Evolutionary conservation across 306 rosid genomes (phyloP).

Genomic region (Castanea mollissima): DNA sequence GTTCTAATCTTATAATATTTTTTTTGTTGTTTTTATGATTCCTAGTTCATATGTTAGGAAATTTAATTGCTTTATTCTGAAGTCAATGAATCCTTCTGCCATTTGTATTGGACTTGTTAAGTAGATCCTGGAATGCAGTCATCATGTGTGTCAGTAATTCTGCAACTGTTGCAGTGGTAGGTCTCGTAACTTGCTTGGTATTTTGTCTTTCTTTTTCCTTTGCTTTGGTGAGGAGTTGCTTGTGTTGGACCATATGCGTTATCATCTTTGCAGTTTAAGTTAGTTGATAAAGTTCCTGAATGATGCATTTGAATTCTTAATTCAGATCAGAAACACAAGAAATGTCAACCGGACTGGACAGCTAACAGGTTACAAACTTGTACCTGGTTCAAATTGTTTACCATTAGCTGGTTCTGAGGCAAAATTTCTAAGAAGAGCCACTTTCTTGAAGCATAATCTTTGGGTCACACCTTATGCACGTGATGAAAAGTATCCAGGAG

Average conservation of each 20-base stretch:
- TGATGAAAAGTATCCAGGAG: slow-evolving; percentile 72
- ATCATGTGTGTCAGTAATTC: neutral
- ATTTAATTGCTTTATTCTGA: neutral
- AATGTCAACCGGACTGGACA: slow-evolving; percentile 74
- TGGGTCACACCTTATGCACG: slow-evolving; percentile 72
- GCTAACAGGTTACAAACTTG: slow-evolving; percentile 73
- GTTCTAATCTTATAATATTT: neutral
- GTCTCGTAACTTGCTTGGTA: slow-evolving; percentile 14
- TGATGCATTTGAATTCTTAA: slow-evolving; percentile 4
- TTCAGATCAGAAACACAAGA: slow-evolving; percentile 77
- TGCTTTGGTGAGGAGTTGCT: neutral
- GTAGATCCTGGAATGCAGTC: neutral
- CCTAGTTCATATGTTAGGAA: neutral
- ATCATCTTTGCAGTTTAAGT: neutral
- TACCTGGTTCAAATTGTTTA: slow-evolving; percentile 80
- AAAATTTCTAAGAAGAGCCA: slow-evolving; percentile 75
- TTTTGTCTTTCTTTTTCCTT: neutral
- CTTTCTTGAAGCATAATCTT: slow-evolving; percentile 80
- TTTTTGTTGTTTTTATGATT: neutral
- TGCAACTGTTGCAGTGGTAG: neutral
- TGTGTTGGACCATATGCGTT: neutral
- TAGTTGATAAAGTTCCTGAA: neutral
- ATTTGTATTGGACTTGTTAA: neutral
- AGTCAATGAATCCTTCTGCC: neutral
- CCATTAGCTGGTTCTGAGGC: slow-evolving; percentile 86